phyloP scores from a whole-genome alignment of 441 rosid species.

The Mallotus japonicus region DNA sequence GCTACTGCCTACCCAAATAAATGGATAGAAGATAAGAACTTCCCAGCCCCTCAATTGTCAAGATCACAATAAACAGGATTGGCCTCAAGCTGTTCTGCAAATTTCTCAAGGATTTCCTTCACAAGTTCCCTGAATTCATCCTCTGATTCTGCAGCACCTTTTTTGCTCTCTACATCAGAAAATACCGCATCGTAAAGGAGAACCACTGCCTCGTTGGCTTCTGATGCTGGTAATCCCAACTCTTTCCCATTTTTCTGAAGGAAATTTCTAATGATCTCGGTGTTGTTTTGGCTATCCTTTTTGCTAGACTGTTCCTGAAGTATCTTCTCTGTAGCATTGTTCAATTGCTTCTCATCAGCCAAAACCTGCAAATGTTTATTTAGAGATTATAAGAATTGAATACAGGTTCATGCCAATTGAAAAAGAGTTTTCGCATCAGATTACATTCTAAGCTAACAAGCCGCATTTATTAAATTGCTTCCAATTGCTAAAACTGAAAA shows the following conservation, averaged over 20 bases:
- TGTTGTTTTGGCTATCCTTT: conserved; percentile 27
- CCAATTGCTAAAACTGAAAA: background rate
- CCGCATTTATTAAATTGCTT: background rate
- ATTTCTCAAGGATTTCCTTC: conserved; percentile 51
- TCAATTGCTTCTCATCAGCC: conserved; percentile 46
- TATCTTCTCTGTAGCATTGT: conserved; percentile 35
- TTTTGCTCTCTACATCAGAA: conserved; percentile 33
- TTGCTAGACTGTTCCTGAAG: conserved; percentile 30
- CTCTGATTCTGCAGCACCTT: conserved; percentile 26
- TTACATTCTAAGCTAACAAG: background rate
- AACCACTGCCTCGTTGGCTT: conserved; percentile 51
- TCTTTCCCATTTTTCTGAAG: conserved; percentile 53
- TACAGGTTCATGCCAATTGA: background rate
- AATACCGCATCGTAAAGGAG: conserved; percentile 58
- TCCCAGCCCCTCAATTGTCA: conserved; percentile 25
- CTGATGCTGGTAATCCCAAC: conserved; percentile 66
- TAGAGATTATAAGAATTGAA: conserved; percentile 5
- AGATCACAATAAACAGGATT: conserved; percentile 48
- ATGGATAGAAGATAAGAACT: background rate
- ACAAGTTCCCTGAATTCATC: conserved; percentile 38
- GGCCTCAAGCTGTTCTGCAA: conserved; percentile 59
- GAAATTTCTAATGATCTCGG: conserved; percentile 39
- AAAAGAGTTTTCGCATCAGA: background rate
- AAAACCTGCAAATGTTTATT: conserved; percentile 47
- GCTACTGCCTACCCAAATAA: conserved; percentile 5